Base-by-base conservation (phyloP, 495 filamentous ascomycete species). In the Hypoxylon trugodes region DNA sequence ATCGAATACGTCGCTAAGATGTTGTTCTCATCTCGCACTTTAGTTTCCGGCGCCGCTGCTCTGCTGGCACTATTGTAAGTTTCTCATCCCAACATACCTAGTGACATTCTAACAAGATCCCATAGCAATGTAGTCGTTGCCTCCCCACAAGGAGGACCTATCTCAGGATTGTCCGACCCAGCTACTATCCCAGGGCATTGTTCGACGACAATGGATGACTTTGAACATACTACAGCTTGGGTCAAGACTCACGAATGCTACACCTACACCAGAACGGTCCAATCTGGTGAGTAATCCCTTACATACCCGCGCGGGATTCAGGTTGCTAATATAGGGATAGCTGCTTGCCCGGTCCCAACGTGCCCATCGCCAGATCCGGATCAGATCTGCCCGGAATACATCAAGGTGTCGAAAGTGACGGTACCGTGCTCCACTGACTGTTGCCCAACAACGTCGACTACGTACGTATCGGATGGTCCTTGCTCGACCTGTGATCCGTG, bases 381-480 rank as follows among this genome's bases (percentile, higher is more conserved):
- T 26, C 43, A 51, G 13, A 6, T 60, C 24, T 77, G 74, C 55
- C 72, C 69, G 19, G 6, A 30, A n/a, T 43, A 61, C 55, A 68
- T 75, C 54, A 59, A 46, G 61, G 54, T 72, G 15, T 73, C 69
- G 8, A 72, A 60, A 46, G 45, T 64, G 0, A 57, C 68, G 9
- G 67, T 76, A 2, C 76, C 76, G n/a, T 78, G 76, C 66, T 58
- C 74, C 22, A 76, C 72, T 21, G 69, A 74, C 59, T 79, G 75
- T 66, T 80, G 77, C 68, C 73, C 76, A 13, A 65, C 47, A 6
- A 80, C 76, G 1, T 42, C 70, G 24, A 78, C 76, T 13, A 47
- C 53, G 36, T 74, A 68, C 26, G 64, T 69, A 16, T 71, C 69
- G 9, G 55, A 22, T 13, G 67, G 45, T 10, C 33, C 57, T 12